Evolutionary conservation across 2,329 filamentous ascomycete genomes (phyloP), one percentile per base, ranked within the genome.

Genomic region (Chrysoporthe puriensis): DNA sequence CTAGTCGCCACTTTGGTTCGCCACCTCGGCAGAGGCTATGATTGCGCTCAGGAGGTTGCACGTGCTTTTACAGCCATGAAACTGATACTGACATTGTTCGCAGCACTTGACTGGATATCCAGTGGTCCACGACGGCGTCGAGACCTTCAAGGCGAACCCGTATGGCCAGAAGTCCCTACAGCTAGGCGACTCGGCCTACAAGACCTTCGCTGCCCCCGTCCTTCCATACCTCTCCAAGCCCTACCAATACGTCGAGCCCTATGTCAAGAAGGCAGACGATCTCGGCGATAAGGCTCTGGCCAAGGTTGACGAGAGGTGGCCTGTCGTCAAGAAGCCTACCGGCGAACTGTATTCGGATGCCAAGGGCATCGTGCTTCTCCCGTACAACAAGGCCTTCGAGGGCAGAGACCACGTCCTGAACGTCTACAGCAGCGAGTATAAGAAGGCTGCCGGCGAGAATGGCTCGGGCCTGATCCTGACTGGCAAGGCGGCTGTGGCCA

Each of bases 101-200:
- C 73, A 97, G 93, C 94, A 97, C 77, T 85, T 97, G 71, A 85
- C 89, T 73, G 90, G 90, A 72, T 97, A 97, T 81, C 95, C 95
- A 52, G 80, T 96, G 72, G 87, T 97, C 76, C 88, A 88, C 76
- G 93, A 97, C 79, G 83, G 89, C 75, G 88, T 97, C 79, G 83
- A 87, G 70, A 89, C 88, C 76, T 90, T 96, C 86, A 92, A 94
- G 81, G 83, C 87, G 76, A 93, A 95, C 81, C 90, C 92, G 62
- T 90, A 92, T 77, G 94, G 92, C 76, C 90, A 93, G 78, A 94
- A 90, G 81, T 94, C 93, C 56, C 83, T 97, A 77, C 85, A 91
- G 74, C 81, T 96, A 71, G 87, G 90, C 78, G 87, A 91, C 76
- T 87, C 89, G 69, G 90, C 90, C 74, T 97, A 94, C 84, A 83